phyloP scores from a whole-genome alignment of 2,329 filamentous ascomycete species.

The Mycocentrospora acerina region DNA sequence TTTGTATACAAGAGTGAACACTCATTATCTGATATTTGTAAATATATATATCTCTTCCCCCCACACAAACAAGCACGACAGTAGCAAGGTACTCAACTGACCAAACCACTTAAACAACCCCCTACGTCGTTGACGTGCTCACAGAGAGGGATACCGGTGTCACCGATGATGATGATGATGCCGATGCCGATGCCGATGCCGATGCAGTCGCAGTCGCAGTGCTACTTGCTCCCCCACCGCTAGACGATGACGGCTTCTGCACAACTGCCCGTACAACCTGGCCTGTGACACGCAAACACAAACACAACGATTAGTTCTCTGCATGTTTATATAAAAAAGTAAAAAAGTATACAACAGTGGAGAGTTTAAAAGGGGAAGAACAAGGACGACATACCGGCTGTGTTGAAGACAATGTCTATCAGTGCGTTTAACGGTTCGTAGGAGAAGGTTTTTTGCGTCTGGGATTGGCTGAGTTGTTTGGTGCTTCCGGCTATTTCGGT shows the following conservation, averaged over 20 bases:
- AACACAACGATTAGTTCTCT: too few relatives aligned
- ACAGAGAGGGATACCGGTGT: conserved; percentile 35
- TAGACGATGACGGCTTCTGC: conserved; percentile 28
- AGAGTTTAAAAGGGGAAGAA: neutral
- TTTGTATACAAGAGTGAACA: too few relatives aligned
- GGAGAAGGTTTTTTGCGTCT: conserved; percentile 55
- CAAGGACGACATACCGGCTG: conserved; percentile 30
- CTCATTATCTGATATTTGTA: too few relatives aligned
- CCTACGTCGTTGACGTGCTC: conserved; percentile 29
- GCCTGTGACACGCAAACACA: conserved; percentile 39
- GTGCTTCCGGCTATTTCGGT: conserved; percentile 48
- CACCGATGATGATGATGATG: too few relatives aligned
- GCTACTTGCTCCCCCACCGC: conserved; percentile 3
- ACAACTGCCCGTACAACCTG: conserved; percentile 57
- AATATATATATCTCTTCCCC: too few relatives aligned
- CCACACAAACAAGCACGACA: too few relatives aligned
- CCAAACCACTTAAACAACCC: too few relatives aligned
- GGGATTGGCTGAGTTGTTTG: conserved; percentile 40
- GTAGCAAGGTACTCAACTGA: too few relatives aligned
- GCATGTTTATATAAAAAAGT: too few relatives aligned
- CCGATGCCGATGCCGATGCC: conserved; percentile 21
- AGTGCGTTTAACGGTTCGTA: conserved; percentile 54
- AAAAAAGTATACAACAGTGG: neutral
- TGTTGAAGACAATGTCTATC: conserved; percentile 59
- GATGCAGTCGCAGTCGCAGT: conserved; percentile 18